These are phyloP conservation scores for Blastomyces emzantsi DNA, from an alignment of 2,329 filamentous ascomycete species.

Conservation along the genomic window DNA sequence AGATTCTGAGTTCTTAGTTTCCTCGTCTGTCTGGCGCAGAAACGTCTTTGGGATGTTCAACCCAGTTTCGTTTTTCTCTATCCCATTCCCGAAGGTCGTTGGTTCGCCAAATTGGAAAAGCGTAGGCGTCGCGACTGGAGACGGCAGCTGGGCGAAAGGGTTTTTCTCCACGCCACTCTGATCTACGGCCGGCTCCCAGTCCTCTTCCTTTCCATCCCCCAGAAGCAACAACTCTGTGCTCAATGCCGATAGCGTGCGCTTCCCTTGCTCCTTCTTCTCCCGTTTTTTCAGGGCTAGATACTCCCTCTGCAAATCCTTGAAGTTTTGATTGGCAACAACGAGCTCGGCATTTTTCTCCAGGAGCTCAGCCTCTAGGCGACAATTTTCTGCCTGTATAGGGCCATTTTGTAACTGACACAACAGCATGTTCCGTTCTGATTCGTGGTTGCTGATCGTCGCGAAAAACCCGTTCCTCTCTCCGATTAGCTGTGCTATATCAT, in stretches of 20 bases:
- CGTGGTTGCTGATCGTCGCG: constrained; percentile 6
- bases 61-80: background rate
- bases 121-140: background rate
- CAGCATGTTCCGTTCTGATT: constrained; percentile 7
- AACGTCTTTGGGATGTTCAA: background rate
- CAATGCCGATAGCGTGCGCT: background rate
- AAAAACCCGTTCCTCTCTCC: constrained; percentile 8
- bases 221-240: background rate
- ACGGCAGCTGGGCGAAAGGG: background rate
- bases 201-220: background rate
- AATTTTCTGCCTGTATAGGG: constrained; percentile 9
- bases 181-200: background rate
- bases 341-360: constrained; percentile 5
- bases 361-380: constrained; percentile 4
- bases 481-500: constrained; percentile 8
- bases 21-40: background rate
- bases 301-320: constrained; percentile 10
- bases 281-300: background rate
- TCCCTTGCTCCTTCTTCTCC: background rate
- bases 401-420: constrained; percentile 6
- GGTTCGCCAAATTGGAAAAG: constrained; percentile 6
- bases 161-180: constrained; percentile 3
- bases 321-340: constrained; percentile 6
- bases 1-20: background rate
- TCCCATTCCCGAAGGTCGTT: background rate